A percentile compares a stretch with the other conserved stretches of the same genome.
Evolutionary conservation across 148 eudicot species (phyloP).

Genomic region (Amaranthus hypochondriacus): DNA sequence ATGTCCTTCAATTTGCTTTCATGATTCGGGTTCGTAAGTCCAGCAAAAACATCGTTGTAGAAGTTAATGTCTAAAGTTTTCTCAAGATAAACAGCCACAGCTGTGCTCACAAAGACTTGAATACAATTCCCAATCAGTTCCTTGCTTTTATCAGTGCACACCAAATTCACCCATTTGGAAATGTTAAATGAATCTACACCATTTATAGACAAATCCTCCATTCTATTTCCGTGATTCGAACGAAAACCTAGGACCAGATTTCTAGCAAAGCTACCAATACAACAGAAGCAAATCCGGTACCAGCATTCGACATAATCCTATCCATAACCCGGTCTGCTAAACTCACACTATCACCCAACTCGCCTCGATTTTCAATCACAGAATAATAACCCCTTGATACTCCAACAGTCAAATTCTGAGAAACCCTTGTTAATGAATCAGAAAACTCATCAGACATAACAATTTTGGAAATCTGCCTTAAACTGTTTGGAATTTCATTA

Average conservation of each 20-base stretch:
- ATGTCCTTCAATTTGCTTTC: constrained; percentile 50
- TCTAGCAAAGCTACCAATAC: constrained; percentile 86
- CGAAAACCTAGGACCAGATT: constrained; percentile 67
- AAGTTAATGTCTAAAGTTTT: constrained; percentile 58
- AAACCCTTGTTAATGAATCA: constrained; percentile 46
- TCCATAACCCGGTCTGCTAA: constrained; percentile 53
- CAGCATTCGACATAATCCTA: constrained; percentile 53
- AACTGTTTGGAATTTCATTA: constrained; percentile 74
- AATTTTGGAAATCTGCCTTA: constrained; percentile 70
- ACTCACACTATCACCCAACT: constrained; percentile 22
- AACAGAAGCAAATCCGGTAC: constrained; percentile 75
- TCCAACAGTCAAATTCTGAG: constrained; percentile 55
- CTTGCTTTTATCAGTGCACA: constrained; percentile 46
- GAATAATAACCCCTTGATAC: constrained; percentile 44
- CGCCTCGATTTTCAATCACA: constrained; percentile 27
- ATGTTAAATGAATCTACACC: constrained; percentile 27
- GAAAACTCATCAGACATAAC: constrained; percentile 61
- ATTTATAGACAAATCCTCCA: constrained; percentile 10
- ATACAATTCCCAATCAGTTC: constrained; percentile 50
- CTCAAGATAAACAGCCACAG: constrained; percentile 75
- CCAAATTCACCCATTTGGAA: constrained; percentile 39
- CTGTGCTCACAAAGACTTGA: constrained; percentile 73
- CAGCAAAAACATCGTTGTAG: constrained; percentile 67
- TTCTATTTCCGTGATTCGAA: constrained; percentile 22
- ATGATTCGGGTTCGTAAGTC: constrained; percentile 74